A percentile compares a stretch with the other conserved stretches of the same genome.
Conservation (phyloP, 2,329 filamentous ascomycete species). For the Acephala macrosclerotiorum region DNA sequence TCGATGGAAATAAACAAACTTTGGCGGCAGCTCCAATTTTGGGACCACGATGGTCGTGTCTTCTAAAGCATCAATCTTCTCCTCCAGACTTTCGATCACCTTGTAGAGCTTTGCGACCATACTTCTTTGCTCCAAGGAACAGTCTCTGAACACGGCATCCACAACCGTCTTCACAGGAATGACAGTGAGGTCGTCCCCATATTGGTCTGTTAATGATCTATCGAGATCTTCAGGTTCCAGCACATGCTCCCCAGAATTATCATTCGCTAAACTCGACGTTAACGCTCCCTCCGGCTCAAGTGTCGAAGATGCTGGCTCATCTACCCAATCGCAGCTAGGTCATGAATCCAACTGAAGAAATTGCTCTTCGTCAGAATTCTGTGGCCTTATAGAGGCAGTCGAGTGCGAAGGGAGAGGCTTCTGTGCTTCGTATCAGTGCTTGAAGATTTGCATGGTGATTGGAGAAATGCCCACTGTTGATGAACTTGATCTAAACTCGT, state of each 20-base stretch:
- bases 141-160: neutral
- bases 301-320: neutral
- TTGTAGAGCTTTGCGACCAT: too few relatives aligned
- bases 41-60: neutral
- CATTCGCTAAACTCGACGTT: neutral
- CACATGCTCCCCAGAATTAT: neutral
- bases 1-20: slow-evolving; percentile 1
- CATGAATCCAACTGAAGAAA: neutral
- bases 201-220: neutral
- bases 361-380: neutral
- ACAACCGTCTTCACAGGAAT: neutral
- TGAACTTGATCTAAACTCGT: neutral
- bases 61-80: too few relatives aligned
- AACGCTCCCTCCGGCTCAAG: neutral
- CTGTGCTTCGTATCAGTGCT: neutral
- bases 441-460: neutral
- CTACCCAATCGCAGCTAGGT: neutral
- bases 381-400: neutral
- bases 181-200: neutral
- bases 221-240: neutral
- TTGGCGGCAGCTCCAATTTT: neutral
- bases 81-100: too few relatives aligned
- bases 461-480: neutral
- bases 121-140: neutral
- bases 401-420: neutral